These are phyloP conservation scores for Apiospora kogelbergensis DNA, from an alignment of 2,329 filamentous ascomycete genomes.

Conservation along the genomic window DNA sequence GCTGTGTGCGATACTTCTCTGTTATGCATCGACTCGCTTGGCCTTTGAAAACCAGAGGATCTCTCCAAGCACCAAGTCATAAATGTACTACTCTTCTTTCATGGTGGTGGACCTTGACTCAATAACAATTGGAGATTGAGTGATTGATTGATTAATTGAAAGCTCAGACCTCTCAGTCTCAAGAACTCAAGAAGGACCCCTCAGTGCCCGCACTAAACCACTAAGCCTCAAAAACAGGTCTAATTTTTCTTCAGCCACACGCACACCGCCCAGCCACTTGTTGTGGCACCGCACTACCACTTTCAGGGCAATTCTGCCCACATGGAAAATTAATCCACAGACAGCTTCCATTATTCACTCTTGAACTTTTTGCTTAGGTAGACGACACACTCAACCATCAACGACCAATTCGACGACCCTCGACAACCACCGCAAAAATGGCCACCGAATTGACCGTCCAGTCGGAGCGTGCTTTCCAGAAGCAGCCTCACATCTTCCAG, in stretches of 20 bases:
- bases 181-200: not conserved
- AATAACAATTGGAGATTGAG: not conserved
- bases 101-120: not conserved
- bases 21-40: not conserved
- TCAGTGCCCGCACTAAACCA: not conserved
- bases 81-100: too few species aligned
- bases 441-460: constrained; percentile 99
- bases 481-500: constrained; percentile 99
- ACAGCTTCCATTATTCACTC: constrained; percentile 6
- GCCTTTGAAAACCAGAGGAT: too few species aligned
- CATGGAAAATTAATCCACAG: constrained; percentile 40
- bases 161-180: not conserved
- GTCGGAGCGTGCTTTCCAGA: constrained; percentile 99
- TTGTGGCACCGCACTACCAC: not conserved
- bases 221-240: not conserved
- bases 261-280: not conserved
- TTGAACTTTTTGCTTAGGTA: constrained; percentile 12
- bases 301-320: constrained; percentile 8
- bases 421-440: constrained; percentile 63
- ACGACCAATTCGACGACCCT: constrained; percentile 20
- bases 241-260: not conserved
- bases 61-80: not conserved
- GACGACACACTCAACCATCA: constrained; percentile 15
- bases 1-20: not conserved
- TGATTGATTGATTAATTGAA: not conserved